Conservation (phyloP, 2,329 filamentous ascomycete genomes). For the Hirsutella rhossiliensis region DNA sequence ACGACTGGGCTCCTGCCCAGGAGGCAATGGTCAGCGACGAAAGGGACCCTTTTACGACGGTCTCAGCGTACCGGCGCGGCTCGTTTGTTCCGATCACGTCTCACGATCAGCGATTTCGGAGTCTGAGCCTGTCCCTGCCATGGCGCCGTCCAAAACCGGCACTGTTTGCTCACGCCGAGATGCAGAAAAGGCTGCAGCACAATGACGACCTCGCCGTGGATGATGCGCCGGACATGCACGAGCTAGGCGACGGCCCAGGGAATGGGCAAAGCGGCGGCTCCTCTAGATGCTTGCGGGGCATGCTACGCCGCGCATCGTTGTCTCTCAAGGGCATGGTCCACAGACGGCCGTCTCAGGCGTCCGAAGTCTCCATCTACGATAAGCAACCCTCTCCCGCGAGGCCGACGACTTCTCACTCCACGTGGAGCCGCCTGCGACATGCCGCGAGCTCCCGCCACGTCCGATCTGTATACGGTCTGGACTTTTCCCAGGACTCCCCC, state of each 20-base stretch:
- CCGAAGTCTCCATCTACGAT: slow-evolving; percentile 16
- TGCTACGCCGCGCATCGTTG: slow-evolving; percentile 42
- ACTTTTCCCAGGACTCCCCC: slow-evolving; percentile 15
- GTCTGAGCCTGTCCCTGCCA: slow-evolving; percentile 36
- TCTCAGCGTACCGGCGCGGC: slow-evolving; percentile 1
- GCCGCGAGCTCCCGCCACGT: slow-evolving; percentile 38
- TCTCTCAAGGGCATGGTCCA: slow-evolving; percentile 41
- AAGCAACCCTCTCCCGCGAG: slow-evolving; percentile 15
- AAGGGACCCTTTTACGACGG: not conserved
- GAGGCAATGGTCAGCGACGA: slow-evolving; percentile 33
- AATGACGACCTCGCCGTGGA: slow-evolving; percentile 20
- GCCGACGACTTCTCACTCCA: slow-evolving; percentile 34
- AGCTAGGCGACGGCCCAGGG: slow-evolving; percentile 9
- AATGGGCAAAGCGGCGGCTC: slow-evolving; percentile 13
- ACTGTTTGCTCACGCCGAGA: slow-evolving; percentile 21
- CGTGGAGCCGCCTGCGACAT: slow-evolving; percentile 40
- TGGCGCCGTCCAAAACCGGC: slow-evolving; percentile 37
- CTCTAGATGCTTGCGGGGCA: slow-evolving; percentile 31
- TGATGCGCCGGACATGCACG: slow-evolving; percentile 14
- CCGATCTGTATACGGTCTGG: slow-evolving; percentile 30
- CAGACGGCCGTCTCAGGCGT: slow-evolving; percentile 30
- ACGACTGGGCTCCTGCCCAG: slow-evolving; percentile 29
- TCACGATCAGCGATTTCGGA: slow-evolving; percentile 29
- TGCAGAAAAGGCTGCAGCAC: slow-evolving; percentile 14
- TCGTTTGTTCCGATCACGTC: slow-evolving; percentile 9